These are phyloP conservation scores for Kingdonia uniflora DNA, from an alignment of 164 flowering plant genomes.

Conservation along the genomic window DNA sequence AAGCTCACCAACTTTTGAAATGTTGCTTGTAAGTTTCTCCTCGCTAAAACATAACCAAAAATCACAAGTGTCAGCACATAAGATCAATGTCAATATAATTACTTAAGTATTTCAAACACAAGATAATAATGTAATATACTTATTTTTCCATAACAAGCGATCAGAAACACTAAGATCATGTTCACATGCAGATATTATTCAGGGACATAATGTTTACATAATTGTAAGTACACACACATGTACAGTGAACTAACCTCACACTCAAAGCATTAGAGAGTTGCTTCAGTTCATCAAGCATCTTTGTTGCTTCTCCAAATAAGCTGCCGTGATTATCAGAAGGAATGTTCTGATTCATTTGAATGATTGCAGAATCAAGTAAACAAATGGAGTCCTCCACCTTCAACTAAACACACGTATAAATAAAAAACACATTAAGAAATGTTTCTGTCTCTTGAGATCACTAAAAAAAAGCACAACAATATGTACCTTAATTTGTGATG, in stretches of 20 bases:
- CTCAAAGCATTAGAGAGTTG: constrained; percentile 12
- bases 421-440: background rate
- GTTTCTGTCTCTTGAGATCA: background rate
- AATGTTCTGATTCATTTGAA: background rate
- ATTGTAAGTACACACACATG: background rate
- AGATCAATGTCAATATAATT: too few relatives aligned
- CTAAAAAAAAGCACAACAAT: background rate
- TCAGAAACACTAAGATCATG: too few relatives aligned
- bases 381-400: constrained; percentile 12
- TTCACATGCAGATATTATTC: background rate
- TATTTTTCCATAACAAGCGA: too few relatives aligned
- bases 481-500: constrained; percentile 17
- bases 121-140: too few relatives aligned
- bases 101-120: too few relatives aligned
- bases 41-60: constrained; percentile 12
- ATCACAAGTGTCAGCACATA: background rate
- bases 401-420: constrained; percentile 9
- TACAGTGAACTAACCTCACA: constrained; percentile 10
- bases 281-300: constrained; percentile 16
- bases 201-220: background rate
- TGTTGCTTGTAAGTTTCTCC: constrained; percentile 5
- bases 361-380: constrained; percentile 12
- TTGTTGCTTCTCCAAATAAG: background rate
- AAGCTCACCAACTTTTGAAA: constrained; percentile 6
- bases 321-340: constrained; percentile 1